phyloP scores from a whole-genome alignment of 352 stramenopile species.

The Globisporangium paddicum region DNA sequence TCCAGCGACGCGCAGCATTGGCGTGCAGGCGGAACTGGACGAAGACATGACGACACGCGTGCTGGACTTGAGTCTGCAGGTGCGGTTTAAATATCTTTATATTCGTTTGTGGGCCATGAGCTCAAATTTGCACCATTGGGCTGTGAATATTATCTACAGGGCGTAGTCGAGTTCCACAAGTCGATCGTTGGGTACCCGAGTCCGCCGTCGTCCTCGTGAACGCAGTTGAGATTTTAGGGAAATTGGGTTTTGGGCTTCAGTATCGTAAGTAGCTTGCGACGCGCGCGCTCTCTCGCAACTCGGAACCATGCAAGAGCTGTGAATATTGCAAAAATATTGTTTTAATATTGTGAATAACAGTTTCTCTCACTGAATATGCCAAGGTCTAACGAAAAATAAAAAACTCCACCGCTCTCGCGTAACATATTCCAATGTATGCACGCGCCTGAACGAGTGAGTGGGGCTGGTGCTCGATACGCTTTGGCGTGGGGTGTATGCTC shows the following conservation, averaged over 20 bases:
- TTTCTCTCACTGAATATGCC: background rate
- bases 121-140: background rate
- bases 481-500: background rate
- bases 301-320: too few relatives aligned
- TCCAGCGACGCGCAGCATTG: constrained; percentile 56
- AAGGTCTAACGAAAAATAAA: too few relatives aligned
- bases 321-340: too few relatives aligned
- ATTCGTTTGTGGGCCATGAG: background rate
- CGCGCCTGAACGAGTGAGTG: background rate
- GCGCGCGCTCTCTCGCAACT: too few relatives aligned
- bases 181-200: constrained; percentile 41
- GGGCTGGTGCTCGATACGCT: background rate
- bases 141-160: constrained; percentile 21
- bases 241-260: too few relatives aligned
- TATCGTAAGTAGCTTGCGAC: too few relatives aligned
- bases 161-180: constrained; percentile 70
- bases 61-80: constrained; percentile 74
- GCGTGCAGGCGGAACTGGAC: constrained; percentile 75
- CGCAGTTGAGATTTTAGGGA: too few relatives aligned
- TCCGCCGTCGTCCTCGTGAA: constrained; percentile 24
- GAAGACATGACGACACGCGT: constrained; percentile 75
- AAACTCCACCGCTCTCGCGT: background rate
- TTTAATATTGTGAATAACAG: too few relatives aligned
- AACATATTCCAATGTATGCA: constrained; percentile 9
- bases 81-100: constrained; percentile 13